phyloP scores from a whole-genome alignment of 179 eudicot genomes.

The Patellifolia procumbens region DNA sequence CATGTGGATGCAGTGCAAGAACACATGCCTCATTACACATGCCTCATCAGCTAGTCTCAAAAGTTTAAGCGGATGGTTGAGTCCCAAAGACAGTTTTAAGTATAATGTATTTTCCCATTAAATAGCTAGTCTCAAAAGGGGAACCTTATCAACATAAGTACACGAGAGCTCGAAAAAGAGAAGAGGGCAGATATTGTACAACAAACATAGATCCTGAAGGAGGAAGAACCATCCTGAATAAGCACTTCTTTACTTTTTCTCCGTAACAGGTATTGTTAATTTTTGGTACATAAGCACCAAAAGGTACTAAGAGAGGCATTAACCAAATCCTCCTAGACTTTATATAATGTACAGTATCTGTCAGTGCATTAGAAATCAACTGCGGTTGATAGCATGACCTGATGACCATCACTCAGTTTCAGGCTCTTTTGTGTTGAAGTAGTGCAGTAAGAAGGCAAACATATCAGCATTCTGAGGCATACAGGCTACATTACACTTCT shows the following conservation, averaged over 20 bases:
- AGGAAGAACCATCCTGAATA: neutral
- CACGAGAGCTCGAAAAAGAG: neutral
- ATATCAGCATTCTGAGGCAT: neutral
- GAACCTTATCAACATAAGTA: neutral
- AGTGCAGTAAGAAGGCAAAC: neutral
- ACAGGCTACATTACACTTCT: constrained; percentile 55
- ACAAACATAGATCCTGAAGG: neutral
- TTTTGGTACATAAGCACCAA: neutral
- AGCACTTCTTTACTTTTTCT: neutral
- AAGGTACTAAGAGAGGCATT: neutral
- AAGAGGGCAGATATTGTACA: neutral
- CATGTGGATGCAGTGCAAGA: too few relatives aligned
- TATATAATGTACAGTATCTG: constrained; percentile 6
- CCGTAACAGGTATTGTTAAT: neutral
- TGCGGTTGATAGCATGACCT: neutral
- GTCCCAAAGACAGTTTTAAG: too few relatives aligned
- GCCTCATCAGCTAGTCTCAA: too few relatives aligned
- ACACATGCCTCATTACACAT: too few relatives aligned
- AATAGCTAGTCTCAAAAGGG: too few relatives aligned
- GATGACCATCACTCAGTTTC: constrained; percentile 12
- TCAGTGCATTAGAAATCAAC: constrained; percentile 8
- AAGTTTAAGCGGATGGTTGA: too few relatives aligned
- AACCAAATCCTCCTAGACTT: neutral
- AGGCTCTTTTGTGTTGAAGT: neutral
- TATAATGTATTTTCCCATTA: too few relatives aligned